Evolutionary conservation across 495 filamentous ascomycete genomes (phyloP).

Genomic region (Penicillium manginii): DNA sequence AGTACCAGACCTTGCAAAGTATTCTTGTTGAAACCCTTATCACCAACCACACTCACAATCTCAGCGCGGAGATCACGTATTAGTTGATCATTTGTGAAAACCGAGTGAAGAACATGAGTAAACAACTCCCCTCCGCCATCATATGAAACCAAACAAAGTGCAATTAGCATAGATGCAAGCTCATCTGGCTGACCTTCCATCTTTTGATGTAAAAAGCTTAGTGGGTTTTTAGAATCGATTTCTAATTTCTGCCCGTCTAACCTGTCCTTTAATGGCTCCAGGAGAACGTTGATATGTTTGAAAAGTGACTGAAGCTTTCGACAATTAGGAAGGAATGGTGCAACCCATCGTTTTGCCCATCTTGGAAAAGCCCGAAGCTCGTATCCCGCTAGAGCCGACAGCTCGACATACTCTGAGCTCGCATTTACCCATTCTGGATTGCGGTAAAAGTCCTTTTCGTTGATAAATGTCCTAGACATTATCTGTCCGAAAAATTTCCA

Average conservation of each 20-base stretch:
- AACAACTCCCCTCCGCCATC: not conserved
- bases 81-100: not conserved
- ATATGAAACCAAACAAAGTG: not conserved
- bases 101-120: not conserved
- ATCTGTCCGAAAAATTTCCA: not conserved
- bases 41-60: not conserved
- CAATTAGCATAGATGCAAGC: not conserved
- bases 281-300: not conserved
- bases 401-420: not conserved
- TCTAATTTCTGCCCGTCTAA: not conserved
- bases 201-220: not conserved
- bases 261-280: not conserved
- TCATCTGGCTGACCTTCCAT: not conserved
- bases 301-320: not conserved
- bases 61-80: conserved; percentile 9
- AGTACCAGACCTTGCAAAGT: conserved; percentile 5
- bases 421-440: not conserved
- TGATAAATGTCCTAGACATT: not conserved
- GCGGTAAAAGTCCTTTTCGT: not conserved
- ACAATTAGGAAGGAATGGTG: not conserved
- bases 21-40: conserved; percentile 1
- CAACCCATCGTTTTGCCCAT: too few relatives aligned
- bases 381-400: not conserved
- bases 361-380: not conserved
- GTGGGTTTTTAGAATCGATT: not conserved